Percentiles rank a stretch among this genome's conserved stretches.
Evolutionary conservation across 163 green algal species (phyloP).

Genomic region (Volvox carteri): DNA sequence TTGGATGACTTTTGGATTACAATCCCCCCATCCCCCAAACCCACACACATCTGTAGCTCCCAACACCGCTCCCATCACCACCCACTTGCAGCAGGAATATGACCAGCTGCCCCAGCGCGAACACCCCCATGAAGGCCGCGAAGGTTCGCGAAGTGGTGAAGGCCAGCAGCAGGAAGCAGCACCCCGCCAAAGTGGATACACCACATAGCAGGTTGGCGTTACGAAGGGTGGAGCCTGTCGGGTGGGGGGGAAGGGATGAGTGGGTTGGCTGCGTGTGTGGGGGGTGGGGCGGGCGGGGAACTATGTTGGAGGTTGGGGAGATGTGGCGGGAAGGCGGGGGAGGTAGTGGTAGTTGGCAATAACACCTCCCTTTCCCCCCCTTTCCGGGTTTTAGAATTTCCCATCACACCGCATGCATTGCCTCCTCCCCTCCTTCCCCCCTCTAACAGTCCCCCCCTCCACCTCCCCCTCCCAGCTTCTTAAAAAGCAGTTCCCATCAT

Average conservation of each 20-base stretch:
- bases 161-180: conserved; percentile 69
- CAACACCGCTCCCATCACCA: too few species aligned
- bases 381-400: too few species aligned
- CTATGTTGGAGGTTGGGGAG: too few species aligned
- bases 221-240: conserved; percentile 72
- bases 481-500: too few species aligned
- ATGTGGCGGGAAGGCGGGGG: too few species aligned
- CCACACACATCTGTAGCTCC: too few species aligned
- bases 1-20: neutral
- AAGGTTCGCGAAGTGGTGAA: conserved; percentile 78
- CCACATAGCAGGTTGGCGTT: conserved; percentile 83
- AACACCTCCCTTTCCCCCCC: too few species aligned
- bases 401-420: neutral
- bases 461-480: too few species aligned
- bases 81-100: conserved; percentile 88
- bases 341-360: too few species aligned
- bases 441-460: neutral
- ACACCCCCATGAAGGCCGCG: conserved; percentile 77
- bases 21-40: neutral
- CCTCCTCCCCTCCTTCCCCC: neutral
- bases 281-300: too few species aligned
- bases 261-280: too few species aligned
- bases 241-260: neutral
- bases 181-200: conserved; percentile 58
- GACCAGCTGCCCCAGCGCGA: conserved; percentile 85